Evolutionary conservation across 192 early-diverging fungal genomes (phyloP).

Genomic region (Spizellomyces punctatus): DNA sequence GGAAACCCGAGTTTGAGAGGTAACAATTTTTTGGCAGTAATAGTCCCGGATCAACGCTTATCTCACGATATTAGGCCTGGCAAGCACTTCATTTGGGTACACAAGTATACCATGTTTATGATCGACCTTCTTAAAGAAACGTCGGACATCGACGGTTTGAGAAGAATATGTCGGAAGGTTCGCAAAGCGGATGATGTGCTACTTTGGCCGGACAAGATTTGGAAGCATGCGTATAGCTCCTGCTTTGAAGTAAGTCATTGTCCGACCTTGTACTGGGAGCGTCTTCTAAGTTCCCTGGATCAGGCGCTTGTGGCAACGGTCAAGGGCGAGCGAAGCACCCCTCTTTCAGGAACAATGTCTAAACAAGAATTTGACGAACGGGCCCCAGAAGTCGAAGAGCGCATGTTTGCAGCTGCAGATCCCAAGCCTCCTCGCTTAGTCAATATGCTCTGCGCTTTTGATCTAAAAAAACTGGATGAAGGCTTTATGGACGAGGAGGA

Average conservation of each 20-base stretch:
- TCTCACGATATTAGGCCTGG: constrained; percentile 53
- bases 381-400: constrained; percentile 25
- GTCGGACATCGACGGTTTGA: constrained; percentile 59
- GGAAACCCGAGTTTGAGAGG: constrained; percentile 78
- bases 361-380: constrained; percentile 36
- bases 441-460: constrained; percentile 31
- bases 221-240: constrained; percentile 46
- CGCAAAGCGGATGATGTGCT: constrained; percentile 53
- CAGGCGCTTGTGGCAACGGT: neutral
- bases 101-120: constrained; percentile 67
- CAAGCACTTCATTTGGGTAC: constrained; percentile 75
- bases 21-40: too few species aligned
- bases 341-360: constrained; percentile 19
- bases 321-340: neutral
- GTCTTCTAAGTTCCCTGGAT: neutral
- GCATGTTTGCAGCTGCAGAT: constrained; percentile 25
- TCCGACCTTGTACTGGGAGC: neutral
- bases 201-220: constrained; percentile 58
- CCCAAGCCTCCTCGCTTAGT: constrained; percentile 11
- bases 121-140: constrained; percentile 60
- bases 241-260: constrained; percentile 43
- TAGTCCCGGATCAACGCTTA: constrained; percentile 20
- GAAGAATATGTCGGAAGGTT: constrained; percentile 57
- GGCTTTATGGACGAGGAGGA: constrained; percentile 32
- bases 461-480: constrained; percentile 39